A percentile compares a stretch with the other conserved stretches of the same genome.
Conservation (phyloP, 768 basidiomycete species). For the Cystobasidium ongulense region DNA sequence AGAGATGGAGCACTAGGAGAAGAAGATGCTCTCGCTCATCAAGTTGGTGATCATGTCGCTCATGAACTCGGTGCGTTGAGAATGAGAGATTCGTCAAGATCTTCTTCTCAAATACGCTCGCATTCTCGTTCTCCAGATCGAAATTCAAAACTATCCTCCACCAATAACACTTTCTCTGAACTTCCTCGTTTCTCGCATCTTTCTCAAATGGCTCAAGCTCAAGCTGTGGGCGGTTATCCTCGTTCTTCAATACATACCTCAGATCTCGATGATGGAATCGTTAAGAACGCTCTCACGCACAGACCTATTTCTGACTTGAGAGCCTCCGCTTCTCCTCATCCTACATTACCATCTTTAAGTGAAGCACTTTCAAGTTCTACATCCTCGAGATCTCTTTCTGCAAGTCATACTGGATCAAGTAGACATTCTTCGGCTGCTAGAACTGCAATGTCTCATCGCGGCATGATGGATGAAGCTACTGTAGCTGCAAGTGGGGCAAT, state of each 20-base stretch:
- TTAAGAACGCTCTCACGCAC: slow-evolving; percentile 11
- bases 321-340: slow-evolving; percentile 3
- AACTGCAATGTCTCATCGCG: background rate
- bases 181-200: background rate
- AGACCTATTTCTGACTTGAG: slow-evolving; percentile 11
- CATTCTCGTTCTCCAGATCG: slow-evolving; percentile 10
- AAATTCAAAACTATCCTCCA: background rate
- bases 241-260: background rate
- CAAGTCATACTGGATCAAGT: background rate
- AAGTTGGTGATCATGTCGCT: background rate
- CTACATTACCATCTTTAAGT: slow-evolving; percentile 5
- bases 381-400: slow-evolving; percentile 18
- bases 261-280: slow-evolving; percentile 19
- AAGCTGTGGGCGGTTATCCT: background rate
- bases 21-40: background rate
- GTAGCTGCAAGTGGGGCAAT: background rate
- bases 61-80: slow-evolving; percentile 7
- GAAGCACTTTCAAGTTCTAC: background rate
- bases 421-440: slow-evolving; percentile 2
- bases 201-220: background rate
- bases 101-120: background rate
- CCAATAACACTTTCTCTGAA: background rate
- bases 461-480: background rate
- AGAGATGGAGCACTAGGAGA: background rate
- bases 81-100: slow-evolving; percentile 5